Evolutionary conservation across 306 rosid genomes (phyloP).

Genomic region (Fragaria vesca): DNA sequence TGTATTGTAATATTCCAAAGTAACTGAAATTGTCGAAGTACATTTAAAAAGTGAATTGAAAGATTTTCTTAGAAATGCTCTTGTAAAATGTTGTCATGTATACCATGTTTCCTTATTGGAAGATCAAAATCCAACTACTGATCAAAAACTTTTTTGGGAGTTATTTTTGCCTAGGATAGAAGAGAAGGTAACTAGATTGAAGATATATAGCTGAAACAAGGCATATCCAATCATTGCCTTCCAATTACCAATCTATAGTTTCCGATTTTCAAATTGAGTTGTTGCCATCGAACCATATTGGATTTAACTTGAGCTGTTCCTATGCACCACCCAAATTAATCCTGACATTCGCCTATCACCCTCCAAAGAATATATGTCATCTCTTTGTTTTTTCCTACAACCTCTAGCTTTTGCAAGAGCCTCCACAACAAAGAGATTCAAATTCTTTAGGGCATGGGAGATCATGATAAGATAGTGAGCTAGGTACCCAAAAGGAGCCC

Average conservation of each 20-base stretch:
- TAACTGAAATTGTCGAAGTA: background rate
- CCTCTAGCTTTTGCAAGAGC: conserved; percentile 23
- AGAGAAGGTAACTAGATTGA: background rate
- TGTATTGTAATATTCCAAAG: background rate
- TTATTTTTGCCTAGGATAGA: background rate
- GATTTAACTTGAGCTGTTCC: conserved; percentile 7
- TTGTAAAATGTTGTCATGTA: background rate
- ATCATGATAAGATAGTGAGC: conserved; percentile 24
- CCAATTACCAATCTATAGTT: background rate
- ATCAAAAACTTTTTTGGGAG: background rate
- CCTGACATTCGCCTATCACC: conserved; percentile 26
- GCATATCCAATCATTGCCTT: background rate
- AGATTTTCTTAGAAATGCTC: background rate
- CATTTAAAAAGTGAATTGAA: background rate
- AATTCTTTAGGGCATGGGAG: conserved; percentile 21
- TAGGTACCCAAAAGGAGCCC: background rate
- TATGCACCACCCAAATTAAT: conserved; percentile 7
- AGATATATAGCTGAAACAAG: background rate
- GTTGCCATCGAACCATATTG: background rate
- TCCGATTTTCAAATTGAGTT: background rate
- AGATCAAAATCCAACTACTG: background rate
- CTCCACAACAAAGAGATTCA: conserved; percentile 28
- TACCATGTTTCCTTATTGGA: background rate
- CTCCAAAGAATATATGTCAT: conserved; percentile 14
- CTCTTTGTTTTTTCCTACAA: conserved; percentile 40